Percentiles rank a stretch among this genome's conserved stretches.
phyloP scores from a whole-genome alignment of 2,329 filamentous ascomycete genomes.

The Orbilia oligospora region DNA sequence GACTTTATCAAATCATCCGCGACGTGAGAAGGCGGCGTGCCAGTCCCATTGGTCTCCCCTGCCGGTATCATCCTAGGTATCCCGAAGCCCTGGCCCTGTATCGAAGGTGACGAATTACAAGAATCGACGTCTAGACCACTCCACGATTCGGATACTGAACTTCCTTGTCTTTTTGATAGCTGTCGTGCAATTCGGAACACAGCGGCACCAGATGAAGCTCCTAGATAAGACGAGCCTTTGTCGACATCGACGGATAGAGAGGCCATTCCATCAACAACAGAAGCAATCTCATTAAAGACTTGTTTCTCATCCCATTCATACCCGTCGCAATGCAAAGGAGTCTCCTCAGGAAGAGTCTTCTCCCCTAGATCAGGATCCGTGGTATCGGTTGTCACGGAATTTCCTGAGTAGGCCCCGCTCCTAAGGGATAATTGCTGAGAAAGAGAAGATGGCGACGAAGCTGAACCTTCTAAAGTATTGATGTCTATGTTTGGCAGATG shows the following conservation, averaged over 20 bases:
- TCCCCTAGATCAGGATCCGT: conserved; percentile 54
- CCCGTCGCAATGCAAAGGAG: conserved; percentile 54
- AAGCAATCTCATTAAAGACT: conserved; percentile 59
- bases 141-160: conserved; percentile 49
- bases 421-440: conserved; percentile 54
- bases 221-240: conserved; percentile 57
- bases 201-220: conserved; percentile 54
- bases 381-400: conserved; percentile 52
- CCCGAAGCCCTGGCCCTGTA: conserved; percentile 55
- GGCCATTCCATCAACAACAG: conserved; percentile 58
- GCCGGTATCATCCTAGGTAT: conserved; percentile 54
- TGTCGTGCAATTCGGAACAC: conserved; percentile 57
- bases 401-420: conserved; percentile 62
- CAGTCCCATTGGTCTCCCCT: conserved; percentile 51
- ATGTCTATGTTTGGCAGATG: conserved; percentile 56
- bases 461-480: conserved; percentile 50
- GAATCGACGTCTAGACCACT: conserved; percentile 53
- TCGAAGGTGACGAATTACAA: conserved; percentile 54
- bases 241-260: conserved; percentile 56
- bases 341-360: conserved; percentile 56
- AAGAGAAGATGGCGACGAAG: conserved; percentile 53
- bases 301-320: conserved; percentile 61
- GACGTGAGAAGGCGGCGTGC: conserved; percentile 54
- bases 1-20: conserved; percentile 66
- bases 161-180: conserved; percentile 55